phyloP scores from a whole-genome alignment of 495 filamentous ascomycete species.

The Tuber brumale region DNA sequence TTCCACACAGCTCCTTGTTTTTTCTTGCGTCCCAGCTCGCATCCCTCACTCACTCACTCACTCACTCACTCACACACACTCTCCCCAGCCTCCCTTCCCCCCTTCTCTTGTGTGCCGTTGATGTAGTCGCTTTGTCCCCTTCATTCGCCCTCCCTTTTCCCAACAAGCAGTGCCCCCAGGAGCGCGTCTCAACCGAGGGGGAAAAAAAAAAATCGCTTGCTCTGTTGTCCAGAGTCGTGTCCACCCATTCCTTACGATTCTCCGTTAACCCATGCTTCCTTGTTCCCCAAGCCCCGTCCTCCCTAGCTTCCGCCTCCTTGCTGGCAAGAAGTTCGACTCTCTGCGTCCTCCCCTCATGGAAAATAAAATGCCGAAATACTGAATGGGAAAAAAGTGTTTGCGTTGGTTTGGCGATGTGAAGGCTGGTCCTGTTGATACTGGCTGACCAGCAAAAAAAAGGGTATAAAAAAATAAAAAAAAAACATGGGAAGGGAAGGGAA shows the following conservation, averaged over 20 bases:
- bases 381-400: not conserved
- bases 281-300: conserved; percentile 2
- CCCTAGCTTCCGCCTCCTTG: conserved; percentile 7
- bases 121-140: conserved; percentile 39
- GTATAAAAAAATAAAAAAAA: conserved; percentile 6
- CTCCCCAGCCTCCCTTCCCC: conserved; percentile 32
- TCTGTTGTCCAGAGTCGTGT: conserved; percentile 24
- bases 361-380: conserved; percentile 1
- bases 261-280: conserved; percentile 20
- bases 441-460: conserved; percentile 24
- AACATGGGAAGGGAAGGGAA: conserved; percentile 3
- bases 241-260: conserved; percentile 31
- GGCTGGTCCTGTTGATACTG: conserved; percentile 4
- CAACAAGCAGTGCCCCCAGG: conserved; percentile 15
- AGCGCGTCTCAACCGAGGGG: not conserved
- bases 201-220: conserved; percentile 28
- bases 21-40: conserved; percentile 20
- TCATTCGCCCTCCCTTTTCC: conserved; percentile 34
- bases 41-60: not conserved
- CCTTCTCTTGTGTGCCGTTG: conserved; percentile 37
- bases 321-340: not conserved
- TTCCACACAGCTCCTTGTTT: conserved; percentile 27
- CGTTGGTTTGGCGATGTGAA: not conserved
- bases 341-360: not conserved
- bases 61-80: not conserved